phyloP scores from a whole-genome alignment of 1,284 basidiomycete species.

The Melanopsichium pennsylvanicum region DNA sequence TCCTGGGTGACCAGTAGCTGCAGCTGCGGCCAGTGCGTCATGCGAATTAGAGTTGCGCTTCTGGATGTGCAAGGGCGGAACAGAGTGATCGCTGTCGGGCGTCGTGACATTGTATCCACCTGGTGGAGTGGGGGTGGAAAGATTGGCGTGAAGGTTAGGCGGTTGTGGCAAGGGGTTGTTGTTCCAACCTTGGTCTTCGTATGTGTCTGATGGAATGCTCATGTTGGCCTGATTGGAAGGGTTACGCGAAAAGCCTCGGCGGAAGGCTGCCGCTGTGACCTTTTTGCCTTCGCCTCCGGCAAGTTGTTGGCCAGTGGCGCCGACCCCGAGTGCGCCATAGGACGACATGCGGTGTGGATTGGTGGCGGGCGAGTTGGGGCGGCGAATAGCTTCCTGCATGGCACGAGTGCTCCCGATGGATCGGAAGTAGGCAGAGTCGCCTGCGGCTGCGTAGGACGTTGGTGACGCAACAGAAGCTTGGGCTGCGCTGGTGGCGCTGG shows the following conservation, averaged over 20 bases:
- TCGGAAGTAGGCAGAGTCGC: constrained; percentile 53
- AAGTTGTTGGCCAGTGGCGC: not conserved
- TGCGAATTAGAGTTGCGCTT: constrained; percentile 36
- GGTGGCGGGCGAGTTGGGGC: constrained; percentile 34
- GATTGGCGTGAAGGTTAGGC: constrained; percentile 9
- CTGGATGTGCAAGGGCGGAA: constrained; percentile 47
- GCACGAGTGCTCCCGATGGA: constrained; percentile 55
- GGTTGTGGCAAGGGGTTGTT: constrained; percentile 22
- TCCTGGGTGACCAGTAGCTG: constrained; percentile 22
- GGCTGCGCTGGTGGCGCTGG: constrained; percentile 1
- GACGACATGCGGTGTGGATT: constrained; percentile 15
- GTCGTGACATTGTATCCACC: constrained; percentile 18
- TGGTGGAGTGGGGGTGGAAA: constrained; percentile 14
- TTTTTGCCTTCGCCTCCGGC: constrained; percentile 48
- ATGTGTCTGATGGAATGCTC: not conserved
- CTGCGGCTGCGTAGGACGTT: constrained; percentile 14
- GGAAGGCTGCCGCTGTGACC: constrained; percentile 59
- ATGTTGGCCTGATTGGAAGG: constrained; percentile 39
- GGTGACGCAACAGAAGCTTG: constrained; percentile 15
- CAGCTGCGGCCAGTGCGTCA: constrained; percentile 18
- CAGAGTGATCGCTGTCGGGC: constrained; percentile 10
- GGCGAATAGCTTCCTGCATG: constrained; percentile 50
- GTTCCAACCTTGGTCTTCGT: constrained; percentile 6
- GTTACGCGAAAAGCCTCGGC: constrained; percentile 50
- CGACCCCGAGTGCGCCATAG: constrained; percentile 25